Conservation (phyloP, 2,329 filamentous ascomycete genomes). For the Hypoxylon sp. region DNA sequence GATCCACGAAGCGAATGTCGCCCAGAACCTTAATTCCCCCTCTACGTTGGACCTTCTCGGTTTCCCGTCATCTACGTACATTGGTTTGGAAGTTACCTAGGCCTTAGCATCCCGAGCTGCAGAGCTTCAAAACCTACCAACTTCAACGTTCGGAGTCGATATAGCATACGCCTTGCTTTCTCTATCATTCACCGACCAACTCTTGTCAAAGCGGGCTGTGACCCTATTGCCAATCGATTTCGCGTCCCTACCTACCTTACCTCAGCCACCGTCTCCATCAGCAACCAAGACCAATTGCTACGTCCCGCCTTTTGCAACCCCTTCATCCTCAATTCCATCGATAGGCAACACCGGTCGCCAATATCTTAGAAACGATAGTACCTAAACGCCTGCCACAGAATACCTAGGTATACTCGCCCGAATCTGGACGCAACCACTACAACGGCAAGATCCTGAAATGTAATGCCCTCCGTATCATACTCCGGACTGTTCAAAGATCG, state of each 20-base stretch:
- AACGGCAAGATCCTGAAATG: constrained; percentile 38
- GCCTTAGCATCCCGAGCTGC: constrained; percentile 13
- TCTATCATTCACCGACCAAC: constrained; percentile 14
- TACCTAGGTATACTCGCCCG: background rate
- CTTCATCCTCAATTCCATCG: constrained; percentile 29
- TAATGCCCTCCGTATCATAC: constrained; percentile 34
- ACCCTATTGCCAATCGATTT: constrained; percentile 23
- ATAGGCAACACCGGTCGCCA: constrained; percentile 23
- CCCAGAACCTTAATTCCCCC: constrained; percentile 35
- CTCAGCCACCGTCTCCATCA: constrained; percentile 36
- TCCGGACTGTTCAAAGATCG: constrained; percentile 35
- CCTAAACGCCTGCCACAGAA: constrained; percentile 11
- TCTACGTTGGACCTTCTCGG: constrained; percentile 24
- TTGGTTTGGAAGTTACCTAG: constrained; percentile 10
- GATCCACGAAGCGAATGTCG: constrained; percentile 34
- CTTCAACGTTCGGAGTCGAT: constrained; percentile 16
- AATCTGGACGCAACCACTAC: background rate
- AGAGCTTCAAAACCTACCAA: constrained; percentile 30
- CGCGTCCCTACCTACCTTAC: constrained; percentile 28
- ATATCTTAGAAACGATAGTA: constrained; percentile 8
- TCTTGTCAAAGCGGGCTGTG: constrained; percentile 31
- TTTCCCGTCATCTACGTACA: constrained; percentile 23
- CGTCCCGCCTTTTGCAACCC: constrained; percentile 37
- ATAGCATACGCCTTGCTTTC: constrained; percentile 4
- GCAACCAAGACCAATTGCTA: constrained; percentile 35